Evolutionary conservation across 805 yeast genomes (phyloP).

Genomic region (Suhomyces sp.): DNA sequence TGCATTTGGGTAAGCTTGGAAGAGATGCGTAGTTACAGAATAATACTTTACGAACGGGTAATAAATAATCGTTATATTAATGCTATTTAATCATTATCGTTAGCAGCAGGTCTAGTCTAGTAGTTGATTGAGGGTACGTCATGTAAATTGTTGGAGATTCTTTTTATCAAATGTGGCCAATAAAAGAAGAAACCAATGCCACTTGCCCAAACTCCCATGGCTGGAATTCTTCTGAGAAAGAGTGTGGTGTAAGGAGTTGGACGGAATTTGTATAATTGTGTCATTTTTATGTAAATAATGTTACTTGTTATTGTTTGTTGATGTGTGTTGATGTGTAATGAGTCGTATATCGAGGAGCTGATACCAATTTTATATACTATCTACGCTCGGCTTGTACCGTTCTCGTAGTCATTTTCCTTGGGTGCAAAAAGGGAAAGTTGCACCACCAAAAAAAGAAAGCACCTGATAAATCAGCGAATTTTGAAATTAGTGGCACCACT

Average conservation of each 20-base stretch:
- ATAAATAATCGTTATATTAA: too few relatives aligned
- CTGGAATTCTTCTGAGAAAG: slow-evolving; percentile 29
- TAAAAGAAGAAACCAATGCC: slow-evolving; percentile 29
- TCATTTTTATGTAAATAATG: slow-evolving; percentile 1
- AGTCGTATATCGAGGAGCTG: not conserved
- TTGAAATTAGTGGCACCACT: slow-evolving; percentile 1
- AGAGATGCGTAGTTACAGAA: too few relatives aligned
- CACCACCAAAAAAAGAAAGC: slow-evolving; percentile 2
- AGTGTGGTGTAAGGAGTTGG: slow-evolving; percentile 23
- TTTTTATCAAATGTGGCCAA: slow-evolving; percentile 35
- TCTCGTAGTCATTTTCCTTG: not conserved
- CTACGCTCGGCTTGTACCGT: not conserved
- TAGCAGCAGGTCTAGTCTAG: not conserved
- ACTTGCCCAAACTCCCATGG: slow-evolving; percentile 29
- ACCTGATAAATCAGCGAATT: slow-evolving; percentile 1
- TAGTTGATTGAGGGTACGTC: slow-evolving; percentile 29
- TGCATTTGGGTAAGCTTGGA: too few relatives aligned
- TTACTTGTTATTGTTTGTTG: not conserved
- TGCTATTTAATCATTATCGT: not conserved
- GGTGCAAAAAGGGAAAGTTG: slow-evolving; percentile 1
- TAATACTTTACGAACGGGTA: too few relatives aligned
- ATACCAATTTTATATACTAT: not conserved
- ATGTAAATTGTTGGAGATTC: slow-evolving; percentile 20
- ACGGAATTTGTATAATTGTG: not conserved
- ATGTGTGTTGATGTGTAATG: not conserved